phyloP scores from a whole-genome alignment of 1,284 basidiomycete genomes.

The Heterobasidion annosum region DNA sequence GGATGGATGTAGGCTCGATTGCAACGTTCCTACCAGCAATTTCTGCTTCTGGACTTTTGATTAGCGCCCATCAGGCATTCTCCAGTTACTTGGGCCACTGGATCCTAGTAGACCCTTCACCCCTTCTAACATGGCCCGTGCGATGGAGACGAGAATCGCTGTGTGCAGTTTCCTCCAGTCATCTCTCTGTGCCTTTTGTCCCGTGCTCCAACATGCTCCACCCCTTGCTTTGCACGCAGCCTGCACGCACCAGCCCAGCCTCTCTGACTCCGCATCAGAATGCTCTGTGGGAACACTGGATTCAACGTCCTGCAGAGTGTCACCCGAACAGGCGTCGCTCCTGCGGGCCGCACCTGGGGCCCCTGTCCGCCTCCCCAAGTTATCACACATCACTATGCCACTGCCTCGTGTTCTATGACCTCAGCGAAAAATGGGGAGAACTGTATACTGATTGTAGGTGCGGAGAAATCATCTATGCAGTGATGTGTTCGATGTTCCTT shows the following conservation, averaged over 20 bases:
- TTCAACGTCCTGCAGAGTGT: not conserved
- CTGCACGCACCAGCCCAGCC: not conserved
- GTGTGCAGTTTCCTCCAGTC: not conserved
- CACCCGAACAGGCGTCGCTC: not conserved
- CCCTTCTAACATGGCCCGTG: not conserved
- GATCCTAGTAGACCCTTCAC: not conserved
- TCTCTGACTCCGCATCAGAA: constrained; percentile 1
- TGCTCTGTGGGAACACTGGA: not conserved
- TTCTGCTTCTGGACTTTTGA: no score
- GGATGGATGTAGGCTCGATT: no score
- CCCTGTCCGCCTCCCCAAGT: not conserved
- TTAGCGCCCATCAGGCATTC: not conserved
- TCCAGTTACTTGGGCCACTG: not conserved
- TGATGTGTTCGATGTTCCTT: no score
- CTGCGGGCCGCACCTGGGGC: not conserved
- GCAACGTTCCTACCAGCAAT: no score
- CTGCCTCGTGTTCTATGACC: constrained; percentile 1
- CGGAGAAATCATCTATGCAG: not conserved
- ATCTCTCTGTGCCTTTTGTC: not conserved
- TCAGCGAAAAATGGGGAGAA: not conserved
- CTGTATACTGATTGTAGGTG: not conserved
- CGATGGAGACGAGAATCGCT: not conserved
- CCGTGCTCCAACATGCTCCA: not conserved
- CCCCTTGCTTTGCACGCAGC: not conserved
- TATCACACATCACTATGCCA: not conserved